phyloP scores from a whole-genome alignment of 306 rosid genomes.

The Cucumis sativus region DNA sequence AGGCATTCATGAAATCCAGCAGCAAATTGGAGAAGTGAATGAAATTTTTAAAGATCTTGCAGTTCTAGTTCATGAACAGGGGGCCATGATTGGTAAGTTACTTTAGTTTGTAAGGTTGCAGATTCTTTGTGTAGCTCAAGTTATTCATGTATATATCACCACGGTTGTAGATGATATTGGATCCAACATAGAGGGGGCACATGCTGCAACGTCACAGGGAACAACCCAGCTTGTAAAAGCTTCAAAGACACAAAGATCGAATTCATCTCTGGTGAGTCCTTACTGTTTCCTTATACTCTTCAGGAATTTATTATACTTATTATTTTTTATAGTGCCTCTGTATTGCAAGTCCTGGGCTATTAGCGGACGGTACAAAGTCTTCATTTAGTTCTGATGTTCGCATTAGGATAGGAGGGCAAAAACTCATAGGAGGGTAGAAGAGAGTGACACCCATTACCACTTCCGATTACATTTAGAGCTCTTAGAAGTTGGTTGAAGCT shows the following conservation, averaged over 20 bases:
- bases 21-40: constrained; percentile 91
- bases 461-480: not conserved
- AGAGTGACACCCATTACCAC: not conserved
- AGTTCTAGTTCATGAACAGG: constrained; percentile 89
- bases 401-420: not conserved
- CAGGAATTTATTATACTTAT: too few species aligned
- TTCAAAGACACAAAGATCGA: constrained; percentile 74
- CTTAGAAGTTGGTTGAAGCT: not conserved
- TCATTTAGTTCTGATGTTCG: not conserved
- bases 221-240: constrained; percentile 73
- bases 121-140: constrained; percentile 3
- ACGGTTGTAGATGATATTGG: constrained; percentile 65
- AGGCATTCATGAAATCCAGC: constrained; percentile 92
- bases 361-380: not conserved
- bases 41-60: constrained; percentile 96
- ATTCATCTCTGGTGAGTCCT: constrained; percentile 72
- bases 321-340: not conserved
- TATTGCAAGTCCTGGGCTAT: not conserved
- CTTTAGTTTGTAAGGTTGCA: not conserved
- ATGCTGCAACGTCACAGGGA: constrained; percentile 65
- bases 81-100: constrained; percentile 65
- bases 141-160: constrained; percentile 12
- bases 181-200: constrained; percentile 67
- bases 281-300: not conserved
- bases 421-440: not conserved